Conservation (phyloP, 2,329 filamentous ascomycete species). For the Trichoderma harzianum region DNA sequence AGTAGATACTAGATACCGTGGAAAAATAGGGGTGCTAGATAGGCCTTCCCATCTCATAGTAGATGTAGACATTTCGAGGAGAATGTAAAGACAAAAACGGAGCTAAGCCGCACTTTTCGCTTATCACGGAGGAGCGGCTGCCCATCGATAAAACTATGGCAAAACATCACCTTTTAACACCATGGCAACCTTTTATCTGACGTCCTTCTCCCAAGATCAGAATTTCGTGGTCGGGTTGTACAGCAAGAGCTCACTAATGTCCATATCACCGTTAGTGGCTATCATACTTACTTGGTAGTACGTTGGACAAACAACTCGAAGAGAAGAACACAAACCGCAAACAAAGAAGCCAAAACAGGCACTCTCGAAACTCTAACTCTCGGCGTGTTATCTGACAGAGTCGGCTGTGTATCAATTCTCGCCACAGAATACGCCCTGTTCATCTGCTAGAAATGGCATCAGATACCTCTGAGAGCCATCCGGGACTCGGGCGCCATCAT, state of each 20-base stretch:
- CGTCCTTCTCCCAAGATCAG: slow-evolving; percentile 21
- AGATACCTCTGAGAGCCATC: slow-evolving; percentile 25
- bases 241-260: slow-evolving; percentile 16
- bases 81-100: too few relatives aligned
- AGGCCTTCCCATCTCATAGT: too few relatives aligned
- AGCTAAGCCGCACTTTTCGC: too few relatives aligned
- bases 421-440: slow-evolving; percentile 24
- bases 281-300: slow-evolving; percentile 22
- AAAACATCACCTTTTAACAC: slow-evolving; percentile 27
- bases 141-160: slow-evolving; percentile 24
- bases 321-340: not conserved
- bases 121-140: slow-evolving; percentile 18
- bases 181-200: not conserved
- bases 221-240: slow-evolving; percentile 23
- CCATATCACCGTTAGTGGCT: slow-evolving; percentile 11
- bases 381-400: slow-evolving; percentile 25
- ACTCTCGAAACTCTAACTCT: slow-evolving; percentile 24
- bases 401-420: slow-evolving; percentile 27
- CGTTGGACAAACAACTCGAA: not conserved
- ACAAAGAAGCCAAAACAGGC: not conserved
- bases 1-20: too few relatives aligned
- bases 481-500: slow-evolving; percentile 25
- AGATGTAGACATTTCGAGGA: too few relatives aligned
- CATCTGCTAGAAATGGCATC: slow-evolving; percentile 23
- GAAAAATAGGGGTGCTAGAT: too few relatives aligned